Conservation (phyloP, 2,329 filamentous ascomycete genomes). For the Curvularia sp. region DNA sequence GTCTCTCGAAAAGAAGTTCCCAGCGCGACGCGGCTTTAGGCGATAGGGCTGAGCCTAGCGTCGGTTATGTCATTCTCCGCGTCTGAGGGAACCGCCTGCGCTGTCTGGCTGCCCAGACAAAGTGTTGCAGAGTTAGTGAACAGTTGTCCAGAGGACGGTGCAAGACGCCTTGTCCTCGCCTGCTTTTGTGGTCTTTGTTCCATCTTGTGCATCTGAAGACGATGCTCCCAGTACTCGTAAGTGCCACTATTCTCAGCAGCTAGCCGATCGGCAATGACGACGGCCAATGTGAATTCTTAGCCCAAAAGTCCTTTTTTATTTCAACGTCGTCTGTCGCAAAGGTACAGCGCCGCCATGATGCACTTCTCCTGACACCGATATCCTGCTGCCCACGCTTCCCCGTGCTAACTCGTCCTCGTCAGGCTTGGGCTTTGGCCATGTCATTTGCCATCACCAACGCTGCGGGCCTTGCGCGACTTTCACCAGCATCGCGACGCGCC, state of each 20-base stretch:
- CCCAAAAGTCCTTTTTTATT: slow-evolving; percentile 37
- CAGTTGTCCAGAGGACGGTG: slow-evolving; percentile 18
- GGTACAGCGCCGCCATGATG: slow-evolving; percentile 34
- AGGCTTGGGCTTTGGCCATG: slow-evolving; percentile 50
- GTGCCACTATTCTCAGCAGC: slow-evolving; percentile 26
- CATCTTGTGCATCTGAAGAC: neutral
- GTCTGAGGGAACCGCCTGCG: slow-evolving; percentile 24
- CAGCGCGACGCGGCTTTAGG: slow-evolving; percentile 26
- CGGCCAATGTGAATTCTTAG: slow-evolving; percentile 41
- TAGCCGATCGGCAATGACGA: slow-evolving; percentile 44
- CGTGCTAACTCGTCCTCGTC: slow-evolving; percentile 32
- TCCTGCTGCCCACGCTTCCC: slow-evolving; percentile 8
- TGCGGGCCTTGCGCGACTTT: slow-evolving; percentile 30
- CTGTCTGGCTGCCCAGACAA: slow-evolving; percentile 17
- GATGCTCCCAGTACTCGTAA: slow-evolving; percentile 35
- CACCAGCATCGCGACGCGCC: slow-evolving; percentile 32
- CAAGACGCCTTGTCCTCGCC: neutral
- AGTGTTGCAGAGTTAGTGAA: slow-evolving; percentile 11
- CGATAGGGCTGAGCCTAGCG: slow-evolving; percentile 41
- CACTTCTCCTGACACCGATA: slow-evolving; percentile 14
- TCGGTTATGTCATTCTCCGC: slow-evolving; percentile 34
- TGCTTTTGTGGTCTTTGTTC: neutral
- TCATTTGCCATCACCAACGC: slow-evolving; percentile 44
- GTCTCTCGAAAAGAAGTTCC: slow-evolving; percentile 31
- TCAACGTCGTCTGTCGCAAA: slow-evolving; percentile 29